Base-by-base conservation (phyloP, 805 yeast genomes). In the Metschnikowia gelsemii region DNA sequence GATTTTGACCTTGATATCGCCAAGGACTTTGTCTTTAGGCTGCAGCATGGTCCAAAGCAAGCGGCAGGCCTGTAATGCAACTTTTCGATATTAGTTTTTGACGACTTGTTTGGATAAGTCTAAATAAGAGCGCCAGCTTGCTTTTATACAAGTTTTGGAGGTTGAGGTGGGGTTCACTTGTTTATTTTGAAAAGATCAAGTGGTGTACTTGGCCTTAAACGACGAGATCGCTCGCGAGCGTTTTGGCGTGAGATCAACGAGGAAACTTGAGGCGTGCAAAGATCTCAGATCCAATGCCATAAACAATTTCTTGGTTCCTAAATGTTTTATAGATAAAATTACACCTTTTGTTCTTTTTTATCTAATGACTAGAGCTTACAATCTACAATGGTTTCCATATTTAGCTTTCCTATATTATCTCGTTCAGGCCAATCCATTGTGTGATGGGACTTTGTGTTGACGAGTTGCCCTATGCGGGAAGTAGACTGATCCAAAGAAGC, bases 1-100 rank as follows among this genome's bases (percentile, higher is more conserved):
- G 56, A 93, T 90, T 72, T 89, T 91, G 54, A 78, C 79, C 54
- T 76, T 72, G 62, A 93, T 89, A 56, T 91, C 96, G 31, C 75
- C 66, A 42, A 78, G 53, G 24, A 68, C 65, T 30, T 66, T 56
- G 20, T 64, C 63, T 32, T 54, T 56, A 7, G 46, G 40, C 32
- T 42, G 45, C 26, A 47, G 39, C 56, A 51, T 51, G 16, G 17
- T 24, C 29, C 18, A 7, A 22, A 22, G n/a, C n/a, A n/a, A n/a
- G n/a, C n/a, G n/a, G n/a, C n/a, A n/a, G n/a, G n/a, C n/a, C n/a
- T n/a, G n/a, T n/a, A n/a, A n/a, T n/a, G n/a, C n/a, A n/a, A n/a
- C n/a, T n/a, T n/a, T n/a, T n/a, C n/a, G n/a, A n/a, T n/a, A n/a
- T n/a, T n/a, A n/a, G n/a, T n/a, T n/a, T n/a, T n/a, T n/a, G n/a